phyloP scores from a whole-genome alignment of 2,329 filamentous ascomycete species.

The Ophiostoma sp. region DNA sequence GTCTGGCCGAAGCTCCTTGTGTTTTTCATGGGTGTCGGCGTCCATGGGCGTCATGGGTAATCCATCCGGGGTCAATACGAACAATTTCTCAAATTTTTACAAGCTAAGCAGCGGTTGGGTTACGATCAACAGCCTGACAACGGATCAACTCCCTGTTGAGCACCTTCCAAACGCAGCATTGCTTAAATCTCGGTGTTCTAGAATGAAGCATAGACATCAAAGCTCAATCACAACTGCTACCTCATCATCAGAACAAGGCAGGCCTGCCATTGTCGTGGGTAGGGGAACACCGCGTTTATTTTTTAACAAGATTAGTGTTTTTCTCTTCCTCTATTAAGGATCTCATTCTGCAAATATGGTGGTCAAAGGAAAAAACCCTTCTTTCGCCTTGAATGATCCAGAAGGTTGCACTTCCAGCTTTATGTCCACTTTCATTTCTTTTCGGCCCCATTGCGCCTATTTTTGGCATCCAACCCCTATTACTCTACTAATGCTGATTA shows the following conservation, averaged over 20 bases:
- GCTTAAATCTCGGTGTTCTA: background rate
- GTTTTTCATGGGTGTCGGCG: background rate
- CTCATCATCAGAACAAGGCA: background rate
- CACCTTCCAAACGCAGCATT: constrained; percentile 6
- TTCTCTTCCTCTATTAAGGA: background rate
- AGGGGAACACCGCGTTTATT: background rate
- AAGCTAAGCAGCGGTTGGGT: background rate
- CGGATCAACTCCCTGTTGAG: background rate
- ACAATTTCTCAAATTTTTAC: background rate
- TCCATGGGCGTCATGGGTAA: background rate
- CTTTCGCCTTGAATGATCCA: background rate
- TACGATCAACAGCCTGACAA: constrained; percentile 4
- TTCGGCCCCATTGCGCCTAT: constrained; percentile 6
- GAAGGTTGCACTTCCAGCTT: constrained; percentile 9
- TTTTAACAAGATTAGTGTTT: background rate
- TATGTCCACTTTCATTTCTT: constrained; percentile 4
- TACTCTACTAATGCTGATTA: background rate
- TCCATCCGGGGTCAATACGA: constrained; percentile 10
- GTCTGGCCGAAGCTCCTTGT: background rate
- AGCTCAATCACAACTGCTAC: background rate
- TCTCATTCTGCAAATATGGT: background rate
- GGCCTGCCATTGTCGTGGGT: background rate
- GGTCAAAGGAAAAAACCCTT: background rate
- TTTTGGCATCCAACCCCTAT: constrained; percentile 12
- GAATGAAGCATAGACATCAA: constrained; percentile 3